phyloP scores from a whole-genome alignment of 768 basidiomycete genomes.

The Termitomyces titanicus region DNA sequence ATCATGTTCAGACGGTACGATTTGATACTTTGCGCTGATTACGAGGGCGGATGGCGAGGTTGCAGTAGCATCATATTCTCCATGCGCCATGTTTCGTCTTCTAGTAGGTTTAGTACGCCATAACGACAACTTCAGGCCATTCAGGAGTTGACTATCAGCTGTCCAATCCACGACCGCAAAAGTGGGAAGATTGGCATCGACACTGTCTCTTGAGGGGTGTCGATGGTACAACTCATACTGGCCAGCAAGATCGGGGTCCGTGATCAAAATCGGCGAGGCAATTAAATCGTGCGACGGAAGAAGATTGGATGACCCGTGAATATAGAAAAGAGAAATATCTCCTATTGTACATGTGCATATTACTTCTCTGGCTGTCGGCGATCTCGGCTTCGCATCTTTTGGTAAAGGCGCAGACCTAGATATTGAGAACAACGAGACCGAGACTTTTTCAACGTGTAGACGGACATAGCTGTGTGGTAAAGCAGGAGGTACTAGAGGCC shows the following conservation, averaged over 20 bases:
- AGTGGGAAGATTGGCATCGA: constrained; percentile 38
- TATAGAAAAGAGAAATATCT: constrained; percentile 59
- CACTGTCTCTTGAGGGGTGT: constrained; percentile 32
- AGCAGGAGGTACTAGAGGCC: constrained; percentile 56
- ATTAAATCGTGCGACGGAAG: constrained; percentile 16
- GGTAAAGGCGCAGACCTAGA: constrained; percentile 7
- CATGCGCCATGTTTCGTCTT: constrained; percentile 15
- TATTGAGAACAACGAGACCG: constrained; percentile 21
- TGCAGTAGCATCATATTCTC: neutral
- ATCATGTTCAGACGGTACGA: neutral
- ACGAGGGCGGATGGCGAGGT: constrained; percentile 5
- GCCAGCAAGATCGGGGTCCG: constrained; percentile 59
- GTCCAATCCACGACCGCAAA: constrained; percentile 69
- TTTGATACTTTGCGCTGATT: neutral
- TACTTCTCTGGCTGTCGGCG: neutral
- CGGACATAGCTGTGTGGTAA: constrained; percentile 51
- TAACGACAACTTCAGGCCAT: constrained; percentile 51
- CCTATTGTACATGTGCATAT: constrained; percentile 9
- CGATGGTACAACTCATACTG: constrained; percentile 49
- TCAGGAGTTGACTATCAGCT: constrained; percentile 29
- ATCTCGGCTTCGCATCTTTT: neutral
- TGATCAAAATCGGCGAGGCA: constrained; percentile 69
- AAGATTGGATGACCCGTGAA: constrained; percentile 24
- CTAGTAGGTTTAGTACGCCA: constrained; percentile 53
- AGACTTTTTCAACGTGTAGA: constrained; percentile 42